These are phyloP conservation scores for Rhizophagus clarus DNA, from an alignment of 192 early-diverging fungal species.

Conservation along the genomic window DNA sequence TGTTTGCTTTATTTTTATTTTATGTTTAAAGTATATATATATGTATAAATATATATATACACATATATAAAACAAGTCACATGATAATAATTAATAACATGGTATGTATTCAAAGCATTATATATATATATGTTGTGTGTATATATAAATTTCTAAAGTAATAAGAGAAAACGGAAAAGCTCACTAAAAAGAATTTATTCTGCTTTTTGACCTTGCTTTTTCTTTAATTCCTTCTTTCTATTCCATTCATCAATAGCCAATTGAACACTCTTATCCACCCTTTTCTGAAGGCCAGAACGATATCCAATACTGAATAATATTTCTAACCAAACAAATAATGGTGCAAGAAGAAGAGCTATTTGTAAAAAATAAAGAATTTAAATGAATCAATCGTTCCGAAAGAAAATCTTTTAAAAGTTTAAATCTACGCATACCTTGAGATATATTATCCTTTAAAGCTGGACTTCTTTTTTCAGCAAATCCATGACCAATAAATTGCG, in stretches of 20 bases:
- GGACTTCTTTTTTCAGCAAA: slow-evolving; percentile 85
- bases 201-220: too few relatives aligned
- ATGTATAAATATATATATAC: too few relatives aligned
- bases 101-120: too few relatives aligned
- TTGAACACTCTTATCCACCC: slow-evolving; percentile 60
- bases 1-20: too few relatives aligned
- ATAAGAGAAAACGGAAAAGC: too few relatives aligned
- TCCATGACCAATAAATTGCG: slow-evolving; percentile 92
- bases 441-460: slow-evolving; percentile 81
- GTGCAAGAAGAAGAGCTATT: slow-evolving; percentile 86
- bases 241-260: slow-evolving; percentile 52
- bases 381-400: background rate
- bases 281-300: slow-evolving; percentile 66
- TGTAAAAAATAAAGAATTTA: background rate
- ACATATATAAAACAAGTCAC: too few relatives aligned
- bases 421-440: slow-evolving; percentile 60
- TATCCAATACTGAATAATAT: slow-evolving; percentile 81
- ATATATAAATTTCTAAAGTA: too few relatives aligned
- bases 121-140: too few relatives aligned
- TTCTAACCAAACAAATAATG: slow-evolving; percentile 93
- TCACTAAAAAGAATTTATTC: too few relatives aligned
- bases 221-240: background rate
- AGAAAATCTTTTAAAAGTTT: slow-evolving; percentile 12
- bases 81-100: too few relatives aligned
- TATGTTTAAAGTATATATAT: too few relatives aligned